These are phyloP conservation scores for Achlya hypogyna DNA, from an alignment of 352 stramenopile genomes.

Conservation along the genomic window DNA sequence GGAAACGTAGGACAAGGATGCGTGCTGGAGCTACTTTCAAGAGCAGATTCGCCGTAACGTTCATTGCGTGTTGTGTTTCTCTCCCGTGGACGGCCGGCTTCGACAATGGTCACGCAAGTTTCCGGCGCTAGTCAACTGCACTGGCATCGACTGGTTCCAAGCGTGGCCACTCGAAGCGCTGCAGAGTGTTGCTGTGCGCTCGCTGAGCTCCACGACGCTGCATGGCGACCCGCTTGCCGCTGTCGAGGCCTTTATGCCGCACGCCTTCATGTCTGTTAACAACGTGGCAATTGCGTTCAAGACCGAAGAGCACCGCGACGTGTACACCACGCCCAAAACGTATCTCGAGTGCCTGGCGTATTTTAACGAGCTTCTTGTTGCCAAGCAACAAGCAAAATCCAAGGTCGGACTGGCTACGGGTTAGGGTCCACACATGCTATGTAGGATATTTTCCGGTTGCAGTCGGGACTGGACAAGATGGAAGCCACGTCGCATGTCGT, in stretches of 20 bases:
- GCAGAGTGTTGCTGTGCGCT: slow-evolving; percentile 80
- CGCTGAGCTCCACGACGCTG: slow-evolving; percentile 37
- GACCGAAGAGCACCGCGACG: slow-evolving; percentile 58
- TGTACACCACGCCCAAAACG: slow-evolving; percentile 92
- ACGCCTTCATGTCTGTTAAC: slow-evolving; percentile 90
- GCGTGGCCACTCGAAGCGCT: slow-evolving; percentile 89
- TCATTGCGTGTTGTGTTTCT: slow-evolving; percentile 93
- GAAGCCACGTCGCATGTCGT: slow-evolving; percentile 82
- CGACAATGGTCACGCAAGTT: slow-evolving; percentile 86
- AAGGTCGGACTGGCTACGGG: slow-evolving; percentile 21
- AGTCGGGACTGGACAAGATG: slow-evolving; percentile 86
- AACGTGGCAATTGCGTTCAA: slow-evolving; percentile 72
- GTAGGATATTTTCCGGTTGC: slow-evolving; percentile 72
- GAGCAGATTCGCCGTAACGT: slow-evolving; percentile 87
- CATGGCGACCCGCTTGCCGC: slow-evolving; percentile 40
- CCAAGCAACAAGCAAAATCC: slow-evolving; percentile 49
- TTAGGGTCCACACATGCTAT: slow-evolving; percentile 24
- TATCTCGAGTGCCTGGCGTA: slow-evolving; percentile 88
- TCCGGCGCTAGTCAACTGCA: slow-evolving; percentile 90
- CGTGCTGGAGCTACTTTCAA: slow-evolving; percentile 89
- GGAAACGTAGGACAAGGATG: slow-evolving; percentile 88
- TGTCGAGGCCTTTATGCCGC: slow-evolving; percentile 89
- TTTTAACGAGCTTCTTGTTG: slow-evolving; percentile 66
- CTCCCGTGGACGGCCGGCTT: slow-evolving; percentile 85
- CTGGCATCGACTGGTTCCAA: slow-evolving; percentile 91